A percentile compares a stretch with the other conserved stretches of the same genome.
Conservation (phyloP, 2,329 filamentous ascomycete species). For the Truncatella angustata region DNA sequence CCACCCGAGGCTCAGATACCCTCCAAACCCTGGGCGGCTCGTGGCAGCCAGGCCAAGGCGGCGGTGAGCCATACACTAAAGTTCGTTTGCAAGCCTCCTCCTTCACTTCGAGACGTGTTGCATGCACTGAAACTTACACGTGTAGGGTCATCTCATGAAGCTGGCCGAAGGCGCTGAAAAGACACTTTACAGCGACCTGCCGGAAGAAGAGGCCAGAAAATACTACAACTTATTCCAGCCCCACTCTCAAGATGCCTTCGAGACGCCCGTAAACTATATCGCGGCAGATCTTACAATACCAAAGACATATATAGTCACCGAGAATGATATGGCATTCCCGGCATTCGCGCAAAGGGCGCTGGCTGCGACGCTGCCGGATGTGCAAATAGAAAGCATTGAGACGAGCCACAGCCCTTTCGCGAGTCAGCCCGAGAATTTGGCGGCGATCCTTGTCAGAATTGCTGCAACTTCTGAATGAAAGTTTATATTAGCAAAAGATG, state of each 20-base stretch:
- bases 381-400: neutral
- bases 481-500: too few species aligned
- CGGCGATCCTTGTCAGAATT: neutral
- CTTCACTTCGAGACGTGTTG: too few species aligned
- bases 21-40: neutral
- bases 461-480: too few species aligned
- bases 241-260: conserved; percentile 17
- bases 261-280: conserved; percentile 14
- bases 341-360: conserved; percentile 3
- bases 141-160: conserved; percentile 9
- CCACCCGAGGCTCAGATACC: neutral
- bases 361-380: neutral
- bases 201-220: conserved; percentile 10
- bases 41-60: conserved; percentile 2
- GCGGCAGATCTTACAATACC: conserved; percentile 16
- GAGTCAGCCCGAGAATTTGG: neutral
- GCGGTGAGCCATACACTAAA: conserved; percentile 2
- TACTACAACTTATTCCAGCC: conserved; percentile 12
- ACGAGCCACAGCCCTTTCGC: conserved; percentile 8
- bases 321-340: conserved; percentile 11
- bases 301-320: conserved; percentile 14
- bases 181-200: conserved; percentile 15
- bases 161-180: conserved; percentile 12
- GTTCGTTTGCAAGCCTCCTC: neutral
- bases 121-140: too few species aligned